These are phyloP conservation scores for Cercospora sp. DNA, from an alignment of 2,329 filamentous ascomycete genomes.

Conservation along the genomic window DNA sequence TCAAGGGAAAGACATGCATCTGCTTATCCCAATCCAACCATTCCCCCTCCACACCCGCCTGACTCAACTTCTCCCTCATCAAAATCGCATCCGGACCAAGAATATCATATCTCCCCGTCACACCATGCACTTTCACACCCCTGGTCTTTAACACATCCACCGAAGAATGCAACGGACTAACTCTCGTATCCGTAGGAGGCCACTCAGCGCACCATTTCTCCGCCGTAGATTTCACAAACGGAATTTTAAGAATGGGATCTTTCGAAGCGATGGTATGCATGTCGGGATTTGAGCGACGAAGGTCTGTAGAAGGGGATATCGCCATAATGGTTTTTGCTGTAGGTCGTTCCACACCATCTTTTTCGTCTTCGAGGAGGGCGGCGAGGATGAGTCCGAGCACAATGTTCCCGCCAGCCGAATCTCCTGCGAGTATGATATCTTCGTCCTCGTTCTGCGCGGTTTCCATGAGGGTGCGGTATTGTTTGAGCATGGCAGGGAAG, in stretches of 20 bases:
- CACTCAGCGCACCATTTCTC: constrained; percentile 46
- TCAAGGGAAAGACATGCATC: constrained; percentile 62
- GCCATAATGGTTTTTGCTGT: constrained; percentile 45
- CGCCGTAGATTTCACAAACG: constrained; percentile 47
- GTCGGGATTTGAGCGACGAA: constrained; percentile 49
- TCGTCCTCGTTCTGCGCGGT: constrained; percentile 45
- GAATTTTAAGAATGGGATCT: constrained; percentile 51
- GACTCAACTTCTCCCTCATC: constrained; percentile 51
- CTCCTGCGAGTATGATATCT: constrained; percentile 54
- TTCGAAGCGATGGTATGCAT: constrained; percentile 44
- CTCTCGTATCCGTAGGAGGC: constrained; percentile 46
- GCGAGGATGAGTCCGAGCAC: constrained; percentile 47
- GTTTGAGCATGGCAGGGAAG: constrained; percentile 50
- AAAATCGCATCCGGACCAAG: constrained; percentile 54
- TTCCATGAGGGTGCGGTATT: constrained; percentile 48
- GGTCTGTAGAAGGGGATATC: constrained; percentile 54
- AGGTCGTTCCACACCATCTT: constrained; percentile 15
- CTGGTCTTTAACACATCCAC: constrained; percentile 43
- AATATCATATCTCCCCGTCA: constrained; percentile 56
- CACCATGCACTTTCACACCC: constrained; percentile 53
- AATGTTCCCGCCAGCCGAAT: constrained; percentile 59
- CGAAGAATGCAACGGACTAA: constrained; percentile 54
- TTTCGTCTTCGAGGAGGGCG: constrained; percentile 39
- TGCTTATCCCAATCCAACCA: constrained; percentile 62
- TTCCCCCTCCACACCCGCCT: constrained; percentile 50